phyloP scores from a whole-genome alignment of 192 early-diverging fungal genomes.

The Podila verticillata region DNA sequence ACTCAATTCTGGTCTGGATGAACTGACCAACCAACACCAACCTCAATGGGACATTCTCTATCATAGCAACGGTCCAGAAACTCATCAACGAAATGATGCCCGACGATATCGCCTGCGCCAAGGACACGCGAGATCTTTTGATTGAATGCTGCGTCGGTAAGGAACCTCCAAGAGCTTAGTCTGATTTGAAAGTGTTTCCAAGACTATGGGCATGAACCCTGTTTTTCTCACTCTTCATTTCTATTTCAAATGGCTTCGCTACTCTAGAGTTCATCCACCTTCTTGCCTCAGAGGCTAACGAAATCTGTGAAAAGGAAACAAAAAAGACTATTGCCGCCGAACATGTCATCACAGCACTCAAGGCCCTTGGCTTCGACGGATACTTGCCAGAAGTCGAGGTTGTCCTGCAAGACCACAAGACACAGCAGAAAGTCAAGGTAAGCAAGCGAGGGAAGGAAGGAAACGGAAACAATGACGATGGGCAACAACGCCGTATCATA shows the following conservation, averaged over 20 bases:
- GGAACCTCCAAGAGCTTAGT: conserved; percentile 2
- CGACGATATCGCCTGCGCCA: conserved; percentile 88
- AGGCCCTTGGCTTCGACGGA: conserved; percentile 91
- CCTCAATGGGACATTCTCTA: background rate
- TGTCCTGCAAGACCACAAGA: conserved; percentile 89
- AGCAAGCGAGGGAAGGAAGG: background rate
- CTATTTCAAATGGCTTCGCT: too few relatives aligned
- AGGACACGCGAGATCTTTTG: conserved; percentile 94
- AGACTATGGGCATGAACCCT: too few relatives aligned
- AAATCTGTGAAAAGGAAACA: conserved; percentile 94
- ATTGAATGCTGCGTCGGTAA: conserved; percentile 95
- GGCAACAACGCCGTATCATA: background rate
- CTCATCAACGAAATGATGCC: conserved; percentile 98
- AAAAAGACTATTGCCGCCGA: conserved; percentile 99
- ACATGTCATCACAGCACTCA: conserved; percentile 90
- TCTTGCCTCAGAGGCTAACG: conserved; percentile 94
- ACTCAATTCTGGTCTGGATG: background rate
- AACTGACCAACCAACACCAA: background rate
- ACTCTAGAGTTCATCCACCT: conserved; percentile 92
- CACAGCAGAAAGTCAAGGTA: conserved; percentile 75
- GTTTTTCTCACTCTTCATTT: background rate
- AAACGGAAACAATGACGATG: background rate
- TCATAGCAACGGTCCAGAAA: conserved; percentile 89
- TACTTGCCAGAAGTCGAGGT: conserved; percentile 90
- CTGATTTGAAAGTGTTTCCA: background rate